A percentile compares a stretch with the other conserved stretches of the same genome.
Evolutionary conservation across 352 stramenopile genomes (phyloP).

Genomic region (Stramenopiles sp.): DNA sequence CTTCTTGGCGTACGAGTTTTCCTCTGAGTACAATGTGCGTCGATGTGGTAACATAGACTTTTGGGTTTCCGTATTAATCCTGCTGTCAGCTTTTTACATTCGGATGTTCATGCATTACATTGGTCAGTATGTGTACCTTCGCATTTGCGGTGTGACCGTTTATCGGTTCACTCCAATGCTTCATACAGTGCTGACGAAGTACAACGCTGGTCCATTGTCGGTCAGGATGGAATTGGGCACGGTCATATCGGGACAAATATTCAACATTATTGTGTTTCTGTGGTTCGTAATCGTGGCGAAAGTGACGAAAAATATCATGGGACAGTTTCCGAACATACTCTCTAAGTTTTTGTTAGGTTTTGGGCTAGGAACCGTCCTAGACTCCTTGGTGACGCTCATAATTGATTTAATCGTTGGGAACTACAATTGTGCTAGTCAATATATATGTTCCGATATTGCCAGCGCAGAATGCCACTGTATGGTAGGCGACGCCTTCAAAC

Average conservation of each 20-base stretch:
- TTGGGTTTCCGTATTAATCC: slow-evolving; percentile 38
- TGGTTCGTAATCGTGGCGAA: slow-evolving; percentile 30
- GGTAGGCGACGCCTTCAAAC: slow-evolving; percentile 62
- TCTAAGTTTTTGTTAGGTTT: slow-evolving; percentile 51
- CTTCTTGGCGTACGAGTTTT: too few relatives aligned
- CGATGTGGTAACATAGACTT: too few relatives aligned
- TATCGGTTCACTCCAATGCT: slow-evolving; percentile 44
- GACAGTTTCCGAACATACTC: slow-evolving; percentile 42
- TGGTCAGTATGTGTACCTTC: slow-evolving; percentile 55
- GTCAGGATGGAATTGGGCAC: slow-evolving; percentile 41
- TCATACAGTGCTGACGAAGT: slow-evolving; percentile 53
- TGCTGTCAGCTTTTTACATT: slow-evolving; percentile 49
- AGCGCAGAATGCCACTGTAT: slow-evolving; percentile 31
- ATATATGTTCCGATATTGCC: slow-evolving; percentile 6
- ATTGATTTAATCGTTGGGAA: slow-evolving; percentile 50
- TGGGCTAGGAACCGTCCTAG: slow-evolving; percentile 44
- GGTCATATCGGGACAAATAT: slow-evolving; percentile 28
- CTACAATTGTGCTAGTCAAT: slow-evolving; percentile 36
- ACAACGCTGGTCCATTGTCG: slow-evolving; percentile 41
- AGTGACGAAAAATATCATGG: slow-evolving; percentile 30
- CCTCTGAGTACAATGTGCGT: too few relatives aligned
- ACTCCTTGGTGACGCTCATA: slow-evolving; percentile 50
- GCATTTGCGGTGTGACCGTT: slow-evolving; percentile 39
- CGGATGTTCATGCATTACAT: slow-evolving; percentile 64
- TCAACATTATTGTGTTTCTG: slow-evolving; percentile 35